These are phyloP conservation scores for Phalaenopsis equestris DNA, from an alignment of 106 monocot species.

Conservation along the genomic window DNA sequence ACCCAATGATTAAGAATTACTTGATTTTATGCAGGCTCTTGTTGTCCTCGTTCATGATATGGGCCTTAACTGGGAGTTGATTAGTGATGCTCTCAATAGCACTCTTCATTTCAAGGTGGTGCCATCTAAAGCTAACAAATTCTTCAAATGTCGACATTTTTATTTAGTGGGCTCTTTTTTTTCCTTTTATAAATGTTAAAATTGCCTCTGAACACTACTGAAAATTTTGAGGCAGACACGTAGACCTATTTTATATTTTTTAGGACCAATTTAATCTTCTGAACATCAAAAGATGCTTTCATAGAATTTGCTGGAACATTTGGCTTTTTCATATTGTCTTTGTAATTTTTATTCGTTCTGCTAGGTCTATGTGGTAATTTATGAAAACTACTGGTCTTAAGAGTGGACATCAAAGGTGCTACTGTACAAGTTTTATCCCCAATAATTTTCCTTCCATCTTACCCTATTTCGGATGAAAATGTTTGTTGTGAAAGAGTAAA, in stretches of 20 bases:
- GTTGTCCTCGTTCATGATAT: conserved; percentile 99
- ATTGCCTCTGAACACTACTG: neutral
- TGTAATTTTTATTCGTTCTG: neutral
- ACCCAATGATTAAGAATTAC: neutral
- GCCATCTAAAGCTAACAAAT: neutral
- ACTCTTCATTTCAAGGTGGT: conserved; percentile 85
- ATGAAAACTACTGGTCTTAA: neutral
- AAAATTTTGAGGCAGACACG: neutral
- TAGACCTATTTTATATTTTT: neutral
- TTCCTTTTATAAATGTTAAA: neutral
- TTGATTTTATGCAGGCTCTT: conserved; percentile 54
- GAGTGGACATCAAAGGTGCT: neutral
- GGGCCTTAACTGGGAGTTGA: conserved; percentile 98
- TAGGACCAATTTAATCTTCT: neutral
- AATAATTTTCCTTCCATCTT: neutral
- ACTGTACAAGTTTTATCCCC: neutral
- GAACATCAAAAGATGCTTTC: neutral
- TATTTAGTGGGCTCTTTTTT: neutral
- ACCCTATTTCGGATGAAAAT: neutral
- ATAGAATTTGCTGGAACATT: neutral
- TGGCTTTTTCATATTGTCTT: neutral
- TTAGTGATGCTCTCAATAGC: conserved; percentile 95
- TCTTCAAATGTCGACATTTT: neutral
- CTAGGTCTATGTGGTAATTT: neutral
- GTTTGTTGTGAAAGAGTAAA: neutral